Evolutionary conservation across 1,284 basidiomycete species (phyloP).

Genomic region (Leccinum colubrinum): DNA sequence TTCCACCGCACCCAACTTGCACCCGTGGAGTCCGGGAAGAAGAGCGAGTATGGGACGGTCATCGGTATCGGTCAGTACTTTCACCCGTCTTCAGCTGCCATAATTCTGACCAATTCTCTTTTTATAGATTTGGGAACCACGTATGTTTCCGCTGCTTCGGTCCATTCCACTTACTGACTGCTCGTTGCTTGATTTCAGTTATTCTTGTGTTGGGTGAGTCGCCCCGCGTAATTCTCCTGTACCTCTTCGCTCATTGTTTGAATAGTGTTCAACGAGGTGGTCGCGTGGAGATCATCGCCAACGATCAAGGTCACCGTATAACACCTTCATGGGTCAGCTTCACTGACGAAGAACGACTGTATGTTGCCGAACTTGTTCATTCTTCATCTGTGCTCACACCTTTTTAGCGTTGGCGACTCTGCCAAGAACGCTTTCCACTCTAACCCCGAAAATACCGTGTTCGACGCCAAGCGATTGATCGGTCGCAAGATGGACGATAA

Average conservation of each 20-base stretch:
- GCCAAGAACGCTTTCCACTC: conserved; percentile 80
- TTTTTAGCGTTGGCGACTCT: conserved; percentile 65
- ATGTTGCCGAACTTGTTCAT: conserved; percentile 28
- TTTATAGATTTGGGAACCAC: conserved; percentile 76
- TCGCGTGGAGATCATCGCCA: conserved; percentile 95
- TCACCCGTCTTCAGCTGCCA: not conserved
- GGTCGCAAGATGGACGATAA: conserved; percentile 82
- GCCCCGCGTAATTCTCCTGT: not conserved
- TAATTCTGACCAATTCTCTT: conserved; percentile 18
- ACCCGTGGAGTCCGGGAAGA: conserved; percentile 38
- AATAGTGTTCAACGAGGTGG: conserved; percentile 87
- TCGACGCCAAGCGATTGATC: conserved; percentile 97
- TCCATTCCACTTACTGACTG: conserved; percentile 18
- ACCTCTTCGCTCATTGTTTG: not conserved
- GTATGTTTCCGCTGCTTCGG: conserved; percentile 38
- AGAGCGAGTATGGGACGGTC: conserved; percentile 82
- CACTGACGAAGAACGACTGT: conserved; percentile 90
- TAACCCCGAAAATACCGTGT: conserved; percentile 94
- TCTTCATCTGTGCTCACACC: not conserved
- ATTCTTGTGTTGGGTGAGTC: conserved; percentile 75
- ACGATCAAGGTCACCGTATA: conserved; percentile 97
- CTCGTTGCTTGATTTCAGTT: conserved; percentile 39
- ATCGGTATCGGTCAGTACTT: conserved; percentile 88
- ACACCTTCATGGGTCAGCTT: conserved; percentile 95
- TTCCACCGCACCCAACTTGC: no score